Conservation (phyloP, 208 protist genomes). For the Crithidia fasciculata region DNA sequence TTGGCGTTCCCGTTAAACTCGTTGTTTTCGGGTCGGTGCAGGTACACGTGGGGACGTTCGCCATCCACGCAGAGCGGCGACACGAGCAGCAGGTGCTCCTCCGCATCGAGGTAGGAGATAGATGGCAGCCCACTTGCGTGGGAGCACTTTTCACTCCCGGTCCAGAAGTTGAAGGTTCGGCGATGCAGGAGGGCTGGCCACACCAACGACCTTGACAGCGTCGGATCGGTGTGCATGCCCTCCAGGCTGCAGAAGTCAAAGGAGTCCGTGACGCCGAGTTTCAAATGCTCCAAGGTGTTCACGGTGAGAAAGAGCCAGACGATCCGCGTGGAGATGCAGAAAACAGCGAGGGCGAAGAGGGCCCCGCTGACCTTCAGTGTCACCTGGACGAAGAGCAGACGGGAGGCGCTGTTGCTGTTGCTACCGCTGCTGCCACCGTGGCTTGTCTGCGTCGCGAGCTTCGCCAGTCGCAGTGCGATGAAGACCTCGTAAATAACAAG, state of each 20-base stretch:
- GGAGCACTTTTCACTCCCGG: constrained; percentile 43
- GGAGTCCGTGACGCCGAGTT: constrained; percentile 32
- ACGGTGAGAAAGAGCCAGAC: constrained; percentile 7
- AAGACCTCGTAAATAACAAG: background rate
- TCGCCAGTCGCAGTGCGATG: constrained; percentile 9
- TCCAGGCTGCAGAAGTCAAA: constrained; percentile 49
- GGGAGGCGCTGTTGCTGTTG: background rate
- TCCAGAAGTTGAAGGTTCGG: constrained; percentile 51
- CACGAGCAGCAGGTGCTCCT: constrained; percentile 43
- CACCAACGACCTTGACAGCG: constrained; percentile 40
- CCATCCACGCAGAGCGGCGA: constrained; percentile 43
- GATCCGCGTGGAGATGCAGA: background rate
- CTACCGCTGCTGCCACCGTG: background rate
- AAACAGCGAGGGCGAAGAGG: background rate
- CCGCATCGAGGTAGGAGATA: constrained; percentile 49
- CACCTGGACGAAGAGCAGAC: background rate
- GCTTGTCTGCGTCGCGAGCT: background rate
- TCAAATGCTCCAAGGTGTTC: constrained; percentile 35
- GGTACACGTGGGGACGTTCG: constrained; percentile 34
- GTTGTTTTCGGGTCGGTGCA: constrained; percentile 52
- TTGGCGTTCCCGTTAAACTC: constrained; percentile 37
- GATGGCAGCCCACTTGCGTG: background rate
- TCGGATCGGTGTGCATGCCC: constrained; percentile 35
- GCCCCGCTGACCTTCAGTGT: background rate
- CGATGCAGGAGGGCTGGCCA: constrained; percentile 45